Evolutionary conservation across 805 yeast species (phyloP).

Genomic region (Candida xiaguanensis): DNA sequence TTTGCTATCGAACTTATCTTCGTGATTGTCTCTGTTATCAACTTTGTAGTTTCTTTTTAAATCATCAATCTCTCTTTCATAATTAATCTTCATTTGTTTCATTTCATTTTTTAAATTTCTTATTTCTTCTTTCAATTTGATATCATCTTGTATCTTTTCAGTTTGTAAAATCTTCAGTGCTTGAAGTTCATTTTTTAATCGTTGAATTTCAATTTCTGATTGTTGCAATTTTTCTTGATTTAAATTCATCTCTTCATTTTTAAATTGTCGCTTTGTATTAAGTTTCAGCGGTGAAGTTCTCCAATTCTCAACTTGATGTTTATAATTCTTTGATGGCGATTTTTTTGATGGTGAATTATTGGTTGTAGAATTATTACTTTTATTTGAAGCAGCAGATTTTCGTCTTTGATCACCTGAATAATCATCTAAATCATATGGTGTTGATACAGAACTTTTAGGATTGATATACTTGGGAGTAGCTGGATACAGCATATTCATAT

Average conservation of each 20-base stretch:
- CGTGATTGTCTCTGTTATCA: too few species aligned
- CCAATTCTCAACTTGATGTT: not conserved
- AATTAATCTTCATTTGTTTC: too few species aligned
- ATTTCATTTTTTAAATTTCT: not conserved
- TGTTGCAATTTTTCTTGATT: not conserved
- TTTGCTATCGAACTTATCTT: too few species aligned
- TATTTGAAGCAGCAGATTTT: too few species aligned
- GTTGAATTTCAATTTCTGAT: not conserved
- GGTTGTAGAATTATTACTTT: not conserved
- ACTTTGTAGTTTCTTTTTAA: too few species aligned
- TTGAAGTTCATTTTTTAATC: not conserved
- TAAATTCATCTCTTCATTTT: not conserved
- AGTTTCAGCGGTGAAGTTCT: conserved; percentile 2
- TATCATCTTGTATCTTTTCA: too few species aligned
- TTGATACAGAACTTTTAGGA: not conserved
- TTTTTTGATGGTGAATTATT: not conserved
- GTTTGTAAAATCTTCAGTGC: too few species aligned
- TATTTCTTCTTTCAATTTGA: not conserved
- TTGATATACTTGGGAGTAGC: not conserved
- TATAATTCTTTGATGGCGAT: conserved; percentile 2
- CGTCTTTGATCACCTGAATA: not conserved
- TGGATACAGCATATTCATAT: not conserved
- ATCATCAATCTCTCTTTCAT: not conserved
- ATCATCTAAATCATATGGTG: conserved; percentile 2
- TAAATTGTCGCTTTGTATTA: conserved; percentile 1